Percentiles rank a stretch among this genome's conserved stretches.
These are phyloP conservation scores for Trypanosoma vivax DNA, from an alignment of 208 protist species.

Conservation along the genomic window DNA sequence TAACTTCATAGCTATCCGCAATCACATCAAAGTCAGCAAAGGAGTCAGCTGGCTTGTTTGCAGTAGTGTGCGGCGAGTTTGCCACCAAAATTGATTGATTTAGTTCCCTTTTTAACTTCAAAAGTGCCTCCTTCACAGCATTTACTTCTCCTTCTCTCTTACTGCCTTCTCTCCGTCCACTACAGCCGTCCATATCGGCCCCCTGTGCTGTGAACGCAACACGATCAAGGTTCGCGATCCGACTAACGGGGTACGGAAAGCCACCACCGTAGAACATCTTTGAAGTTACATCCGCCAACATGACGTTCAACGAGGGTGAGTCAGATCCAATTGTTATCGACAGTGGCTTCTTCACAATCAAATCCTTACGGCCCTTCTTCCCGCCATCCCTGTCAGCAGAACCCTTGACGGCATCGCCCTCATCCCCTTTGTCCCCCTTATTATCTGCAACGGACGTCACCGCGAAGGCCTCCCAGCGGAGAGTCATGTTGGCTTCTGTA, in stretches of 20 bases:
- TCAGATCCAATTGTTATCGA: constrained; percentile 19
- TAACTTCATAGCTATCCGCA: constrained; percentile 32
- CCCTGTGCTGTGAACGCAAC: constrained; percentile 38
- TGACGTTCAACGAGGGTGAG: constrained; percentile 48
- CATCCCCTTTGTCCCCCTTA: no score
- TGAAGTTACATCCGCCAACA: constrained; percentile 47
- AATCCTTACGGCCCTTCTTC: no score
- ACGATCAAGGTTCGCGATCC: constrained; percentile 64
- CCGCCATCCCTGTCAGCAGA: no score
- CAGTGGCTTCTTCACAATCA: not conserved
- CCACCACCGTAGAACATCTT: constrained; percentile 47
- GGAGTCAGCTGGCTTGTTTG: constrained; percentile 22
- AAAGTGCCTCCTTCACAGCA: constrained; percentile 19
- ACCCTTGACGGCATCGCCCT: no score
- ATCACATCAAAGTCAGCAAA: constrained; percentile 15
- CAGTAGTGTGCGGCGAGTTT: not conserved
- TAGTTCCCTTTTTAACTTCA: constrained; percentile 31
- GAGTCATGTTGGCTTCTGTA: constrained; percentile 23
- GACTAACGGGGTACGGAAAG: constrained; percentile 29
- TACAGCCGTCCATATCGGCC: constrained; percentile 3
- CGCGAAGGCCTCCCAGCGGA: constrained; percentile 23
- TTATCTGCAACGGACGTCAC: no score
- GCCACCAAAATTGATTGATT: constrained; percentile 19
- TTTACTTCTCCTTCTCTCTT: constrained; percentile 10
- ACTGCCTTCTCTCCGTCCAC: not conserved